A percentile compares a stretch with the other conserved stretches of the same genome.
phyloP scores from a whole-genome alignment of 108 stramenopile species.

The Skeletonema grethae region DNA sequence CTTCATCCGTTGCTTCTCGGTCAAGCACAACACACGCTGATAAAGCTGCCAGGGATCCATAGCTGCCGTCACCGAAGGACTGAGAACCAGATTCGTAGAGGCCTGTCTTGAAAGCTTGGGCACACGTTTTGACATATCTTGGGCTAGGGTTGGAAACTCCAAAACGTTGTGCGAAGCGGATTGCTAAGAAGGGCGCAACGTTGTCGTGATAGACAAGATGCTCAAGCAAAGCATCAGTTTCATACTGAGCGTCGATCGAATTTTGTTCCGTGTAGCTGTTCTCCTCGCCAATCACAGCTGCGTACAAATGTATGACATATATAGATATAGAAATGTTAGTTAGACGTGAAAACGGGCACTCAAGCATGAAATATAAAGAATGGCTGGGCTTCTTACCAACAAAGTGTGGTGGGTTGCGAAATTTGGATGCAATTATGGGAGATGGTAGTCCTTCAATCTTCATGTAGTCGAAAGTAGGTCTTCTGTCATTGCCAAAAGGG shows the following conservation, averaged over 20 bases:
- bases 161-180: slow-evolving; percentile 61
- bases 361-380: not conserved
- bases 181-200: slow-evolving; percentile 66
- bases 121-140: slow-evolving; percentile 53
- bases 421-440: slow-evolving; percentile 25
- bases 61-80: slow-evolving; percentile 51
- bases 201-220: slow-evolving; percentile 66
- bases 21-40: slow-evolving; percentile 64
- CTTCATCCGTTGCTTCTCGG: slow-evolving; percentile 47
- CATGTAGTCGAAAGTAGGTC: slow-evolving; percentile 46
- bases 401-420: slow-evolving; percentile 69
- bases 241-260: slow-evolving; percentile 60
- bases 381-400: slow-evolving; percentile 23
- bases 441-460: slow-evolving; percentile 35
- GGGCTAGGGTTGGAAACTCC: slow-evolving; percentile 68
- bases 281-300: slow-evolving; percentile 6
- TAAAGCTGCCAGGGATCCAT: slow-evolving; percentile 63
- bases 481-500: slow-evolving; percentile 9
- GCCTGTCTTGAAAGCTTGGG: slow-evolving; percentile 63
- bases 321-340: not conserved
- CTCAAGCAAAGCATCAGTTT: slow-evolving; percentile 74
- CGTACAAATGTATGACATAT: not conserved
- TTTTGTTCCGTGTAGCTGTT: slow-evolving; percentile 35
- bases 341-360: not conserved
- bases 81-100: slow-evolving; percentile 33